Conservation (phyloP, 2,329 filamentous ascomycete species). For the Pyricularia sp. region DNA sequence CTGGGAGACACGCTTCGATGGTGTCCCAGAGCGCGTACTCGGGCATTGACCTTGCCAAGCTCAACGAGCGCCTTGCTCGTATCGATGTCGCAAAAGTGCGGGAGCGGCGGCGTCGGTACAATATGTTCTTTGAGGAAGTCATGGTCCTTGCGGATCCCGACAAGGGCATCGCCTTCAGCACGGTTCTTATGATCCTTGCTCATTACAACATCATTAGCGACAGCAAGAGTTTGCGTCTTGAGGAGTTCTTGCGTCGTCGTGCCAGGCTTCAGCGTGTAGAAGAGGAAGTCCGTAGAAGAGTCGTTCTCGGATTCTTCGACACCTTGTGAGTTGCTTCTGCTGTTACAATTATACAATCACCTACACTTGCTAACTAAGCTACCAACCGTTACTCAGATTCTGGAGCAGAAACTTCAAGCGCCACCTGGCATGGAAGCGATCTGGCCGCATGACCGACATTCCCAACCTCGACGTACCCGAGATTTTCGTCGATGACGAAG, state of each 20-base stretch:
- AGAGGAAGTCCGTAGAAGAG: slow-evolving; percentile 82
- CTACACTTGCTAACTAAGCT: neutral
- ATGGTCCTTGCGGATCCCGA: slow-evolving; percentile 87
- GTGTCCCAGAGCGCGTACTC: slow-evolving; percentile 39
- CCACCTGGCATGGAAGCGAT: slow-evolving; percentile 61
- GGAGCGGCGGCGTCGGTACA: slow-evolving; percentile 68
- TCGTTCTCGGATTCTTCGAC: slow-evolving; percentile 92
- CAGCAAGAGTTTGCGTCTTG: slow-evolving; percentile 86
- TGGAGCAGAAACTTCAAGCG: slow-evolving; percentile 78
- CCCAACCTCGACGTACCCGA: slow-evolving; percentile 80
- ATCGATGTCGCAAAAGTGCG: slow-evolving; percentile 72
- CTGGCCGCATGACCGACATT: slow-evolving; percentile 66
- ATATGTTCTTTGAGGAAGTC: slow-evolving; percentile 95
- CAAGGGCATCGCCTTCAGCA: slow-evolving; percentile 82
- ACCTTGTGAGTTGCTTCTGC: slow-evolving; percentile 51
- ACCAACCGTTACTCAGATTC: slow-evolving; percentile 37
- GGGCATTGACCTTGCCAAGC: slow-evolving; percentile 62
- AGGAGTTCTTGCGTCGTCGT: slow-evolving; percentile 87
- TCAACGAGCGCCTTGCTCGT: slow-evolving; percentile 62
- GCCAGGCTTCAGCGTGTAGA: slow-evolving; percentile 88
- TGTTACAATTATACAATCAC: neutral
- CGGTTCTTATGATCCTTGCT: slow-evolving; percentile 87
- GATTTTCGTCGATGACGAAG: slow-evolving; percentile 77
- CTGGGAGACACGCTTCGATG: slow-evolving; percentile 41
- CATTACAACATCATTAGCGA: slow-evolving; percentile 99